Base-by-base conservation (phyloP, 768 basidiomycete genomes). In the Suillus decipiens region DNA sequence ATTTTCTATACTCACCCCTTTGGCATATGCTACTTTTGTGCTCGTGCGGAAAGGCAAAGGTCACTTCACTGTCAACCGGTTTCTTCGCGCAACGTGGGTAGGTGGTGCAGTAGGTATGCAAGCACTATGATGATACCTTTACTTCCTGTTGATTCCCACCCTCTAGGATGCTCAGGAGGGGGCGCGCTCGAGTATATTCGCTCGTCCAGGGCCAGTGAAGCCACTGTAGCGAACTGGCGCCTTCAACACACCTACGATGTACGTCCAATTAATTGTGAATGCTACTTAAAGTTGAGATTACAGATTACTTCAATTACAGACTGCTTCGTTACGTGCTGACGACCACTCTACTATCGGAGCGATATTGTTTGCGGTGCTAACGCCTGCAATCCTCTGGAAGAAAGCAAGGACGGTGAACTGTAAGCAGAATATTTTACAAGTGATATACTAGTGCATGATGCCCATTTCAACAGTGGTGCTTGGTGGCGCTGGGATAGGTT, bases 331-430 rank as follows among this genome's bases (percentile, higher is more conserved):
- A 59, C 79, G 90, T 66, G 80, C 82, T 54, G 86, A 92, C 61
- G 92, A 93, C 72, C 87, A 91, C 70, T 82, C 89, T 24, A 91
- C 85, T 2, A 89, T 93, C 53, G 92, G 92, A 31, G 81, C 81
- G 22, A 69, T 93, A 54, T 74, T 94, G 24, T 83, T 81, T 62
- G 84, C 83, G 17, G 82, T 89, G 15, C 71, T 93, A 3, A 83
- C 82, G 5, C 88, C 92, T 3, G 88, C 90, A 3, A 59, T 92
- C 34, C 79, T 93, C 57, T 93, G 90, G 89, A 92, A 84, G 56
- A 81, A 83, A 60, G 89, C 89, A 37, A 79, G 75, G 39, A 71
- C 80, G 17, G 75, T 87, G n/a, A 85, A 92, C 67, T 69, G 91
- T 92, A 69, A 60, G 82, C 72, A 36, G 42, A 34, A 28, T 19